These are phyloP conservation scores for Syzygium aromaticum DNA, from an alignment of 345 rosid species.

Conservation along the genomic window DNA sequence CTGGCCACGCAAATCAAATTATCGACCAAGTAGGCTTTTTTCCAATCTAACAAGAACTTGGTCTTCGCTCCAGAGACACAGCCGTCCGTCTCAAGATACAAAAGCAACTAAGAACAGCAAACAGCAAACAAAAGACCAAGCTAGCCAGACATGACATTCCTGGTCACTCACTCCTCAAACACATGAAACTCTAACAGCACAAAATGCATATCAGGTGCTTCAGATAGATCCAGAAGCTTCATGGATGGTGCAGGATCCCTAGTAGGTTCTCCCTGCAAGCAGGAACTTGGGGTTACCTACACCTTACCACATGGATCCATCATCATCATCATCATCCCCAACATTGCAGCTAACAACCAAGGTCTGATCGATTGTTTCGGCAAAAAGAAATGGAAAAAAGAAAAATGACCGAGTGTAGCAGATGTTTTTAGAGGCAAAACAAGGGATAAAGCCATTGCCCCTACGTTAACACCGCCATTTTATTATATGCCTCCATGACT, in stretches of 20 bases:
- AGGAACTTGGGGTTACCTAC: background rate
- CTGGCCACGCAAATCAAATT: background rate
- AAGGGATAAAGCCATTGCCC: conserved; percentile 8
- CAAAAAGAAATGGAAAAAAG: background rate
- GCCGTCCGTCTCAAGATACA: background rate
- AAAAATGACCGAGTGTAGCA: background rate
- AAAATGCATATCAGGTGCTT: conserved; percentile 22
- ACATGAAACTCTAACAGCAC: background rate
- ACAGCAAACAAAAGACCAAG: background rate
- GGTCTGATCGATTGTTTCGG: background rate
- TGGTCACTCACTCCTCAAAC: background rate
- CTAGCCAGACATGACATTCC: background rate
- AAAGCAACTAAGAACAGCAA: background rate
- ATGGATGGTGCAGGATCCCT: background rate
- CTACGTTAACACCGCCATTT: conserved; percentile 38
- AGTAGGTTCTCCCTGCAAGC: conserved; percentile 15
- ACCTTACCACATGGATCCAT: conserved; percentile 13
- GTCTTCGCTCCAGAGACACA: background rate
- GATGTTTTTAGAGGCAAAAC: conserved; percentile 38
- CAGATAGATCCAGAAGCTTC: background rate
- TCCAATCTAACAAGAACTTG: background rate
- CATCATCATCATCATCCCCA: conserved; percentile 32
- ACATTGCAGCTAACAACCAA: background rate
- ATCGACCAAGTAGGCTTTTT: background rate
- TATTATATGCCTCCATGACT: conserved; percentile 44